These are phyloP conservation scores for Magnolia kwangsiensis DNA, from an alignment of 164 flowering plant genomes.

Conservation along the genomic window DNA sequence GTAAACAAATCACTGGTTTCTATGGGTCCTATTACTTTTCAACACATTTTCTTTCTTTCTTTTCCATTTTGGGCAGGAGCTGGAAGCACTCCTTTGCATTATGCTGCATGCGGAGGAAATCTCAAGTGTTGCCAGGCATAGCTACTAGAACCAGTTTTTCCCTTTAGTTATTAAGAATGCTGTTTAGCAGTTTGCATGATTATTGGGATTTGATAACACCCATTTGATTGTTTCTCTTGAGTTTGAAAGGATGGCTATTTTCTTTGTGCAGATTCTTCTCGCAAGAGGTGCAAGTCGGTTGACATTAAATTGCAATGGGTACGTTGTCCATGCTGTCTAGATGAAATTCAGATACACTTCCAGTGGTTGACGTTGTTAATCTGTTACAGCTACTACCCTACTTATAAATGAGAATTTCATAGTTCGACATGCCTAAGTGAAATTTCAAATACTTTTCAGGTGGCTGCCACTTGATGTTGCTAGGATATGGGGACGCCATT, in stretches of 20 bases:
- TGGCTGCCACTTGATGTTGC: constrained; percentile 97
- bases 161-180: background rate
- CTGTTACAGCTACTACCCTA: background rate
- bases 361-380: background rate
- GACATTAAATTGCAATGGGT: constrained; percentile 95
- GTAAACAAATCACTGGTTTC: background rate
- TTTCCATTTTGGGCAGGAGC: constrained; percentile 50
- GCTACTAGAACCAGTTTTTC: background rate
- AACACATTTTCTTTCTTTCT: background rate
- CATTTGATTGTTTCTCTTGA: background rate
- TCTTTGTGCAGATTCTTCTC: constrained; percentile 71
- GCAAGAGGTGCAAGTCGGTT: constrained; percentile 83
- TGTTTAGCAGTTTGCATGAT: background rate
- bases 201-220: background rate
- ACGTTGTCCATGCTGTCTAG: constrained; percentile 11
- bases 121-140: constrained; percentile 91
- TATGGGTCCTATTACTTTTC: background rate
- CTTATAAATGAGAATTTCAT: background rate
- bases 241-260: background rate
- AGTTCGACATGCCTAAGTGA: background rate
- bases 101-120: constrained; percentile 98
- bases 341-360: background rate
- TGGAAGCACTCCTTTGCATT: constrained; percentile 97
- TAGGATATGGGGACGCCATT: constrained; percentile 93
- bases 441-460: constrained; percentile 33